Conservation (phyloP, 2,329 filamentous ascomycete genomes). For the Balansia obtecta region DNA sequence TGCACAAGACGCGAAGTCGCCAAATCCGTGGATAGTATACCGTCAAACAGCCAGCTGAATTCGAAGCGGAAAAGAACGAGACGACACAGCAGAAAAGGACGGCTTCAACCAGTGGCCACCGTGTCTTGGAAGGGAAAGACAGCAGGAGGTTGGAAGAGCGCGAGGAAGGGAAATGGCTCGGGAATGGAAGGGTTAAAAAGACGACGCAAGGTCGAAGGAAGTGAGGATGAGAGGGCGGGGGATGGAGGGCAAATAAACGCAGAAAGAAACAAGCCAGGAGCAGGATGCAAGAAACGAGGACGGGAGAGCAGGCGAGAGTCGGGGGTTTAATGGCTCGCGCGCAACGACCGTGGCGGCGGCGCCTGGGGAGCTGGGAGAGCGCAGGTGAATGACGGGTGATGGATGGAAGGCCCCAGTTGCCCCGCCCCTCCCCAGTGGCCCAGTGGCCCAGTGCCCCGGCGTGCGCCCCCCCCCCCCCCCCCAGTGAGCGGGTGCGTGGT, state of each 20-base stretch:
- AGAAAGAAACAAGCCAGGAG: constrained; percentile 6
- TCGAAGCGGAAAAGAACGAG: constrained; percentile 6
- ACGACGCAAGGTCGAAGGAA: constrained; percentile 18
- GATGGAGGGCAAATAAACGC: constrained; percentile 14
- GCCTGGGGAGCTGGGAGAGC: constrained; percentile 7
- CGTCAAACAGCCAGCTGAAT: constrained; percentile 13
- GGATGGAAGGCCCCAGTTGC: neutral
- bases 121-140: constrained; percentile 8
- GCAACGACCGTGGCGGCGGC: constrained; percentile 9
- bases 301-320: constrained; percentile 7
- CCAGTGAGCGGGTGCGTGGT: too few relatives aligned
- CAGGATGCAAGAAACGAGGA: constrained; percentile 9
- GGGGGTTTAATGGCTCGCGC: constrained; percentile 12
- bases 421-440: too few relatives aligned
- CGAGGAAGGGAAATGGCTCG: constrained; percentile 13
- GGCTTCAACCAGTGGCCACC: constrained; percentile 3
- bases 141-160: constrained; percentile 12
- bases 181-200: constrained; percentile 10
- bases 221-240: constrained; percentile 17
- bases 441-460: too few relatives aligned
- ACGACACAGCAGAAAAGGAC: constrained; percentile 6
- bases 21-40: constrained; percentile 3
- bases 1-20: constrained; percentile 13
- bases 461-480: too few relatives aligned
- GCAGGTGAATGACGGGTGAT: neutral